These are phyloP conservation scores for Sordariomycetes sp. DNA, from an alignment of 2,329 filamentous ascomycete genomes.

Conservation along the genomic window DNA sequence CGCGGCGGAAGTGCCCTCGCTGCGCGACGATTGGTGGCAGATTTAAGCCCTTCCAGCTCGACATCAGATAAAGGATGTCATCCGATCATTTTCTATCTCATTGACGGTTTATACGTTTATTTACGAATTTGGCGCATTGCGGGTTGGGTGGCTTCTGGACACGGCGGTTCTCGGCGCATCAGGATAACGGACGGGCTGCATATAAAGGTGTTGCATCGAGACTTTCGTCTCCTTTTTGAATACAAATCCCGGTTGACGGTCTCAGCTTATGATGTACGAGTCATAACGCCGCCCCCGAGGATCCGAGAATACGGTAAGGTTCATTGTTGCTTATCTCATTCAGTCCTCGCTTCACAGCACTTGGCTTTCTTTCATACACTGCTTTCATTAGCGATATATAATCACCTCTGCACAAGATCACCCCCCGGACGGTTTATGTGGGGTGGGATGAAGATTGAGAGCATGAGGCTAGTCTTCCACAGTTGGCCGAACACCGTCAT, in stretches of 20 bases:
- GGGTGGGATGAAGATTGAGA: neutral
- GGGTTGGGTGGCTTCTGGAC: neutral
- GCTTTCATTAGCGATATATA: neutral
- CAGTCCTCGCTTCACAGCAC: slow-evolving; percentile 6
- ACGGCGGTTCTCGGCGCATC: slow-evolving; percentile 1
- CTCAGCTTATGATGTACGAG: neutral
- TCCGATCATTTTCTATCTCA: slow-evolving; percentile 3
- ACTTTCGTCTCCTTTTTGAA: neutral
- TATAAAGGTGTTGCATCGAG: slow-evolving; percentile 5
- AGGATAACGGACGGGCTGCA: slow-evolving; percentile 1
- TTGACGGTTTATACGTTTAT: neutral
- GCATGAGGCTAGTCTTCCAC: neutral
- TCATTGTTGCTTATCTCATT: slow-evolving; percentile 7
- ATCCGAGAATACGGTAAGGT: neutral
- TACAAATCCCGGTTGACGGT: neutral
- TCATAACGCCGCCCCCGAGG: neutral
- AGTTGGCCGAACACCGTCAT: neutral
- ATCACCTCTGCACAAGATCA: neutral
- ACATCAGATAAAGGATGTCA: slow-evolving; percentile 48
- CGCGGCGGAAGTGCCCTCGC: slow-evolving; percentile 62
- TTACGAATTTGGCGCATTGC: neutral
- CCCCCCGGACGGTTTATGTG: neutral
- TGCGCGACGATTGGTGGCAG: slow-evolving; percentile 68
- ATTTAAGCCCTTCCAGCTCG: slow-evolving; percentile 77
- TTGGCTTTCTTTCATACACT: neutral